These are phyloP conservation scores for Kwoniella bestiolae DNA, from an alignment of 768 basidiomycete species.

Conservation along the genomic window DNA sequence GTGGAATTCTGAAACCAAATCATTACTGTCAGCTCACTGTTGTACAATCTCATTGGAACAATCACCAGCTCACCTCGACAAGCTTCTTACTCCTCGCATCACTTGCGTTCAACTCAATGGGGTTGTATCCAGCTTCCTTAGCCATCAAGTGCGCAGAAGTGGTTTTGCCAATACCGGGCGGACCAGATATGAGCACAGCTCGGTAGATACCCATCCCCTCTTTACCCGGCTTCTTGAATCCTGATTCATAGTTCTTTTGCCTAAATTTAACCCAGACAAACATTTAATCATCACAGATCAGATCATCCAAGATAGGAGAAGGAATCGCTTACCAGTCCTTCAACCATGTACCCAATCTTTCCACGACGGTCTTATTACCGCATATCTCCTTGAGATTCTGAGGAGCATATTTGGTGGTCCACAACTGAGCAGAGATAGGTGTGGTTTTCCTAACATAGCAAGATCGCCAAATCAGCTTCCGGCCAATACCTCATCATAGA, in stretches of 20 bases:
- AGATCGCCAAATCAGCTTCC: neutral
- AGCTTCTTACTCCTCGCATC: slow-evolving; percentile 95
- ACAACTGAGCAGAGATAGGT: slow-evolving; percentile 67
- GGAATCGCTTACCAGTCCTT: slow-evolving; percentile 71
- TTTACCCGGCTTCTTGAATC: slow-evolving; percentile 94
- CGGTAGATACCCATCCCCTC: slow-evolving; percentile 82
- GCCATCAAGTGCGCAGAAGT: slow-evolving; percentile 93
- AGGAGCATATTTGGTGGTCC: slow-evolving; percentile 96
- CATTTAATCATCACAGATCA: neutral
- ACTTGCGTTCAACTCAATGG: slow-evolving; percentile 95
- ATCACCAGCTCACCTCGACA: slow-evolving; percentile 70
- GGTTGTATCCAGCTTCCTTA: slow-evolving; percentile 83
- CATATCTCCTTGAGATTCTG: slow-evolving; percentile 85
- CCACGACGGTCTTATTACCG: slow-evolving; percentile 89
- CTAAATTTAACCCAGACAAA: slow-evolving; percentile 59
- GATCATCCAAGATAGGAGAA: neutral
- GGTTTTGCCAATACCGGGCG: slow-evolving; percentile 97
- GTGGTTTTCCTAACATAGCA: slow-evolving; percentile 41
- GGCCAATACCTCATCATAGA: no score
- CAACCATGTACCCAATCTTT: slow-evolving; percentile 86
- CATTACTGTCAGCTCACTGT: neutral
- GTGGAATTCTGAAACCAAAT: slow-evolving; percentile 69
- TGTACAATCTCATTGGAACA: no score
- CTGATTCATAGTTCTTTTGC: slow-evolving; percentile 71
- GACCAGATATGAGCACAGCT: slow-evolving; percentile 85